Conservation (phyloP, 371 early-diverging fungal genomes). For the Mucor indicus region DNA sequence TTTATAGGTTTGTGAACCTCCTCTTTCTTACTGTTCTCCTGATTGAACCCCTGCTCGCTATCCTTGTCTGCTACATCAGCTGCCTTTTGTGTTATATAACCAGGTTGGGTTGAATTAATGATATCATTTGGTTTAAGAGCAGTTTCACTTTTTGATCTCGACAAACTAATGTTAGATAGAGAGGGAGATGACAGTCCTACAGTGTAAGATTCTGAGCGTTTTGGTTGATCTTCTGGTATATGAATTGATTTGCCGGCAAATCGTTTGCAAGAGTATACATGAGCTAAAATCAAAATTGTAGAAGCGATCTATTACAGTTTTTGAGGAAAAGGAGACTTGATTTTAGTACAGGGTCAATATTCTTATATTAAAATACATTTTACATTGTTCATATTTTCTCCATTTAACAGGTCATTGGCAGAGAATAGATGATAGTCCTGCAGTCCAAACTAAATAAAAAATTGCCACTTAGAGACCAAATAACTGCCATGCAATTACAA, state of each 20-base stretch:
- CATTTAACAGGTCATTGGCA: constrained; percentile 26
- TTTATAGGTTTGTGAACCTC: too few relatives aligned
- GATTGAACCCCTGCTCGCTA: neutral
- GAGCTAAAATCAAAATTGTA: constrained; percentile 12
- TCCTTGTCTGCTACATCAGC: neutral
- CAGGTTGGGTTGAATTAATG: too few relatives aligned
- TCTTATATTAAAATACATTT: neutral
- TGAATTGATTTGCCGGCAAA: constrained; percentile 3
- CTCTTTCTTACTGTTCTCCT: neutral
- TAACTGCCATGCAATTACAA: neutral
- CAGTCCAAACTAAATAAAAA: constrained; percentile 17
- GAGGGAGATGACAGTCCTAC: neutral
- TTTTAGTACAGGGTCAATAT: neutral
- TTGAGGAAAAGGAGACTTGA: neutral
- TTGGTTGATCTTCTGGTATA: neutral
- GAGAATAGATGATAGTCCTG: constrained; percentile 23
- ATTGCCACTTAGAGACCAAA: neutral
- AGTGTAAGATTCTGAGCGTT: constrained; percentile 6
- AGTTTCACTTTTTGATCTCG: constrained; percentile 6
- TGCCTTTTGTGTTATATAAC: too few relatives aligned
- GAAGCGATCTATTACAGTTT: constrained; percentile 17
- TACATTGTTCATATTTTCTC: constrained; percentile 31
- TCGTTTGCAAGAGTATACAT: constrained; percentile 10
- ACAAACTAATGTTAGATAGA: too few relatives aligned
- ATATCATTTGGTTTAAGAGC: neutral